Percentiles rank a stretch among this genome's conserved stretches.
Evolutionary conservation across 2,329 filamentous ascomycete genomes (phyloP).

Genomic region (Colletotrichum ledebouriae): DNA sequence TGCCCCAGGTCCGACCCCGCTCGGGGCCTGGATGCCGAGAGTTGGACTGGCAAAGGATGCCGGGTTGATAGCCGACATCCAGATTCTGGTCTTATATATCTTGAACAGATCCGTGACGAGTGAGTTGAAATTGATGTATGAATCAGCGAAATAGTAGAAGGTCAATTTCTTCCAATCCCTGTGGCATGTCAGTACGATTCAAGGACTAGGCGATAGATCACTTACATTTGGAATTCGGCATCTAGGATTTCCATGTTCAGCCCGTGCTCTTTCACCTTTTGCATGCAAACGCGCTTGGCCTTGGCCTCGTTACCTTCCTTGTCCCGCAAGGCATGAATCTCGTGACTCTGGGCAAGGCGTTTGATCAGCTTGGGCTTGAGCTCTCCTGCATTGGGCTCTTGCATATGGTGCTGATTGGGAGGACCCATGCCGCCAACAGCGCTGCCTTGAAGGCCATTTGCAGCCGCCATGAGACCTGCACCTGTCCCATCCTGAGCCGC

Average conservation of each 20-base stretch:
- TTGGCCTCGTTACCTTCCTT: constrained; percentile 99
- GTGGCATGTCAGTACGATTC: constrained; percentile 1
- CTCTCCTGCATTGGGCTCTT: constrained; percentile 79
- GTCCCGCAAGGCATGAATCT: constrained; percentile 88
- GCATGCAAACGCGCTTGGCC: constrained; percentile 95
- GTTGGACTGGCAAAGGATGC: constrained; percentile 90
- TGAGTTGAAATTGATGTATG: constrained; percentile 99
- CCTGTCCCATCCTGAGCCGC: constrained; percentile 71
- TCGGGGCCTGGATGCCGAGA: constrained; percentile 78
- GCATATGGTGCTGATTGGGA: constrained; percentile 78
- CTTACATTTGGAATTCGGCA: constrained; percentile 98
- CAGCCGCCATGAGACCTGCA: constrained; percentile 73
- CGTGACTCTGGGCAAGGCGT: constrained; percentile 89
- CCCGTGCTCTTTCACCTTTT: constrained; percentile 94
- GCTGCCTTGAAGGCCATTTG: constrained; percentile 75
- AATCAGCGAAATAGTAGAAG: constrained; percentile 98
- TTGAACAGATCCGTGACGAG: constrained; percentile 98
- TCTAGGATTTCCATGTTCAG: constrained; percentile 99
- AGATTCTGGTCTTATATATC: constrained; percentile 98
- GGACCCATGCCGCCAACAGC: constrained; percentile 85
- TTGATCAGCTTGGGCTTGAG: constrained; percentile 98
- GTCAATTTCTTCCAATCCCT: constrained; percentile 99
- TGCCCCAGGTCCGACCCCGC: constrained; percentile 74
- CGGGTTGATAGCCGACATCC: constrained; percentile 99
- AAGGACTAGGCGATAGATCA: constrained; percentile 44